Conservation (phyloP, 805 yeast species). For the Kuraishia capsulata region DNA sequence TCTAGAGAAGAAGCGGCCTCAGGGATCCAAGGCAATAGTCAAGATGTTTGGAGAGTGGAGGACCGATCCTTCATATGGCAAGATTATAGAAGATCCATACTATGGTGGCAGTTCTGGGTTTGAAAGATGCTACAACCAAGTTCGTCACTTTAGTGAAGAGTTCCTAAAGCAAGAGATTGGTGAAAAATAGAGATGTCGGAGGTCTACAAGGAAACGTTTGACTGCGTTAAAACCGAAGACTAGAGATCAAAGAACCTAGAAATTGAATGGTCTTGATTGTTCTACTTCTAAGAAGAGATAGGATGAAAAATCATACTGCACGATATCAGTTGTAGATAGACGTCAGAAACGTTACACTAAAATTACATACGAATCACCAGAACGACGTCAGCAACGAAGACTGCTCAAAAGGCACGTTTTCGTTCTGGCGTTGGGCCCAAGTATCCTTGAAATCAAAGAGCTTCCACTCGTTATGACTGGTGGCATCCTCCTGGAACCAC, state of each 20-base stretch:
- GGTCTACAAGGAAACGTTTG: background rate
- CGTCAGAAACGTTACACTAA: too few species aligned
- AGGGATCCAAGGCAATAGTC: slow-evolving; percentile 37
- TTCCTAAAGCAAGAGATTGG: slow-evolving; percentile 44
- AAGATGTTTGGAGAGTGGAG: slow-evolving; percentile 78
- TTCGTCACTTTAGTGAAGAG: slow-evolving; percentile 64
- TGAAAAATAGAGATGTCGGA: background rate
- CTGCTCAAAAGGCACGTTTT: slow-evolving; percentile 23
- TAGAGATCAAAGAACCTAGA: too few species aligned
- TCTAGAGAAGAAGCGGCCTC: slow-evolving; percentile 44
- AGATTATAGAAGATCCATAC: slow-evolving; percentile 82
- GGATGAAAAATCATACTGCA: too few species aligned
- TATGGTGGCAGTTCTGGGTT: slow-evolving; percentile 85
- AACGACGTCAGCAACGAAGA: slow-evolving; percentile 22
- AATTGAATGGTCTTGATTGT: too few species aligned
- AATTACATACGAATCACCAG: background rate
- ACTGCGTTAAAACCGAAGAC: too few species aligned
- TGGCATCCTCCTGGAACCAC: slow-evolving; percentile 72
- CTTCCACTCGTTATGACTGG: slow-evolving; percentile 65
- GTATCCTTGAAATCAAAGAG: slow-evolving; percentile 16
- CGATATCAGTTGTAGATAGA: too few species aligned
- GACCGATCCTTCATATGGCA: slow-evolving; percentile 36
- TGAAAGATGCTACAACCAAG: slow-evolving; percentile 68
- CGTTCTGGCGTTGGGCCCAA: slow-evolving; percentile 39
- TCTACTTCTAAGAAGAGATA: too few species aligned